phyloP scores from a whole-genome alignment of 306 rosid genomes.

The Elaeagnus macrophylla region DNA sequence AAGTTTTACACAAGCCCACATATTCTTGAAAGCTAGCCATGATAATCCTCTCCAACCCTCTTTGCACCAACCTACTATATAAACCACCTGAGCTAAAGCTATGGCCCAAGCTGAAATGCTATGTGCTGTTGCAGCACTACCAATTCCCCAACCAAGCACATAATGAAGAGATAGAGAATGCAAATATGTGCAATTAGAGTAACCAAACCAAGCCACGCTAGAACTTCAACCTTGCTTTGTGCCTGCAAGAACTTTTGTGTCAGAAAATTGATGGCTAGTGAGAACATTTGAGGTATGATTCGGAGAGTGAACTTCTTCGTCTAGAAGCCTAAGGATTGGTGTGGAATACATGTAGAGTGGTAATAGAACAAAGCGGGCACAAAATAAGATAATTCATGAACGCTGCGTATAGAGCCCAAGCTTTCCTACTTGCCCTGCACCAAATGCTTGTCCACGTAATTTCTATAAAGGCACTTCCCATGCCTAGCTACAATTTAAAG shows the following conservation, averaged over 20 bases:
- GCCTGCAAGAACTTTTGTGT: constrained; percentile 90
- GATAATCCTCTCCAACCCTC: constrained; percentile 93
- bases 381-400: constrained; percentile 58
- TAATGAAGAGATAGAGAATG: constrained; percentile 39
- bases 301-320: constrained; percentile 68
- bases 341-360: constrained; percentile 65
- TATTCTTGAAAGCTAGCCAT: constrained; percentile 69
- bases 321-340: constrained; percentile 61
- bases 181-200: constrained; percentile 35
- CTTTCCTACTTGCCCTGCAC: constrained; percentile 92
- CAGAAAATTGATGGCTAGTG: constrained; percentile 73
- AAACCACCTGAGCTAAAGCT: constrained; percentile 54
- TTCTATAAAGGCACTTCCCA: constrained; percentile 98
- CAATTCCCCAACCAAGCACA: constrained; percentile 58
- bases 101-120: constrained; percentile 61
- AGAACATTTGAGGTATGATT: constrained; percentile 84
- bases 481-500: constrained; percentile 59
- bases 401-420: constrained; percentile 89
- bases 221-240: constrained; percentile 59
- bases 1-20: constrained; percentile 69
- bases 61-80: constrained; percentile 66
- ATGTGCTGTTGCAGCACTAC: constrained; percentile 75
- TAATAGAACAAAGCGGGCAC: constrained; percentile 40
- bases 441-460: constrained; percentile 91
- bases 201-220: constrained; percentile 76